A percentile compares a stretch with the other conserved stretches of the same genome.
phyloP scores from a whole-genome alignment of 306 rosid genomes.

The Cucurbita moschata region DNA sequence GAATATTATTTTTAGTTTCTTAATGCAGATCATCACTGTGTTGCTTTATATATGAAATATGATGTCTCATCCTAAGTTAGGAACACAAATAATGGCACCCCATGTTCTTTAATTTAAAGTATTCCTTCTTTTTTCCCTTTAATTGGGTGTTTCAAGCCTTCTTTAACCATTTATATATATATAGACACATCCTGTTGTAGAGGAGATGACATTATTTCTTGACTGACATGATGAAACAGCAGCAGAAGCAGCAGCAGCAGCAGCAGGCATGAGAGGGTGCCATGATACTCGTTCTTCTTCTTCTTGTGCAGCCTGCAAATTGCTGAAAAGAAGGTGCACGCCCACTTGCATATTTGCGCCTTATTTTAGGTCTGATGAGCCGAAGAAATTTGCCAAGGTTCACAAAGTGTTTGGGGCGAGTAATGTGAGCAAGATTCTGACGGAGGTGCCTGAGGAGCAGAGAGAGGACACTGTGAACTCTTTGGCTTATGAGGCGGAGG shows the following conservation, averaged over 20 bases:
- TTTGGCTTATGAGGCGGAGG: slow-evolving; percentile 77
- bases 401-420: slow-evolving; percentile 97
- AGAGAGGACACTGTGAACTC: slow-evolving; percentile 78
- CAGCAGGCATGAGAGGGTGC: slow-evolving; percentile 32
- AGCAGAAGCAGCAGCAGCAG: not conserved
- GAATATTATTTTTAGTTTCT: slow-evolving; percentile 4
- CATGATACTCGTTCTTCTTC: slow-evolving; percentile 72
- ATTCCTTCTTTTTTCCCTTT: not conserved
- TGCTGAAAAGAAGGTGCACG: slow-evolving; percentile 63
- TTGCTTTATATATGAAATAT: slow-evolving; percentile 21
- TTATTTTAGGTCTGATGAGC: slow-evolving; percentile 64
- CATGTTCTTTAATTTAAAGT: slow-evolving; percentile 11
- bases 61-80: slow-evolving; percentile 34
- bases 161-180: not conserved
- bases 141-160: slow-evolving; percentile 6
- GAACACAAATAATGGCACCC: slow-evolving; percentile 20
- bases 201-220: not conserved
- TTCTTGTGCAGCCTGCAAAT: slow-evolving; percentile 92
- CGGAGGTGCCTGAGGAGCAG: slow-evolving; percentile 66
- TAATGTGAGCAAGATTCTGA: slow-evolving; percentile 84
- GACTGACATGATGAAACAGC: slow-evolving; percentile 3
- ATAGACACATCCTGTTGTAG: not conserved
- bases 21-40: slow-evolving; percentile 17
- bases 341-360: slow-evolving; percentile 84
- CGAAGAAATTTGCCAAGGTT: slow-evolving; percentile 66